Base-by-base conservation (phyloP, 192 early-diverging fungal species). In the Entomortierella lignicola region DNA sequence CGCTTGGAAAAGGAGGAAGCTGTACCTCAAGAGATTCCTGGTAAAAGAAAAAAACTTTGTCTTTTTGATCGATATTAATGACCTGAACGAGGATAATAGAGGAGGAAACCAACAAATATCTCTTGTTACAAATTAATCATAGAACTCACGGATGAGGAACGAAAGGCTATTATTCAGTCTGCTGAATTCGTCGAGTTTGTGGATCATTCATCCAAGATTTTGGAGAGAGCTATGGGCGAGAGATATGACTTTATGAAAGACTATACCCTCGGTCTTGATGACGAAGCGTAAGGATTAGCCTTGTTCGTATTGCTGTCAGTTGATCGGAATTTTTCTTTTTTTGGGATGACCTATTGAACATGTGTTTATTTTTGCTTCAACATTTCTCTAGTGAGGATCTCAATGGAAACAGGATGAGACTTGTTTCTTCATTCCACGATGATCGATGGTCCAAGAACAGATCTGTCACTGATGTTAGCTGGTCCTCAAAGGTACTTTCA, bases 231-330 rank as follows among this genome's bases (percentile, higher is more conserved):
- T 23, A 81, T 99, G 83, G 91, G 91, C 71, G 90, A 94, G 56
- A 85, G 86, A 58, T 98, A 96, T 71, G 97, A 99, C 82, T 90
- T 92, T 70, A 90, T 99, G 89, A 92, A 89, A 47, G 97, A 99
- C 86, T 99, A 99, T 86, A 92, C 90, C 73, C 83, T 92, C 31
- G 87, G 85, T 10, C 52, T 82, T 15, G 87, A 89, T 43, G 71
- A 81, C 21, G 86, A 85, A 34, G 81, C 74, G 90, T 90, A 81
- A 82, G 71, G 18, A 31, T 47, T n/a, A n/a, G n/a, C n/a, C n/a
- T n/a, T n/a, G n/a, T n/a, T n/a, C n/a, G n/a, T n/a, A n/a, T n/a
- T n/a, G n/a, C n/a, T n/a, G n/a, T n/a, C n/a, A n/a, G n/a, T n/a
- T n/a, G n/a, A n/a, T n/a, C n/a, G n/a, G n/a, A n/a, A n/a, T n/a